Percentiles rank a stretch among this genome's conserved stretches.
Conservation (phyloP, 2,329 filamentous ascomycete genomes). For the Cercospora nicotianae region DNA sequence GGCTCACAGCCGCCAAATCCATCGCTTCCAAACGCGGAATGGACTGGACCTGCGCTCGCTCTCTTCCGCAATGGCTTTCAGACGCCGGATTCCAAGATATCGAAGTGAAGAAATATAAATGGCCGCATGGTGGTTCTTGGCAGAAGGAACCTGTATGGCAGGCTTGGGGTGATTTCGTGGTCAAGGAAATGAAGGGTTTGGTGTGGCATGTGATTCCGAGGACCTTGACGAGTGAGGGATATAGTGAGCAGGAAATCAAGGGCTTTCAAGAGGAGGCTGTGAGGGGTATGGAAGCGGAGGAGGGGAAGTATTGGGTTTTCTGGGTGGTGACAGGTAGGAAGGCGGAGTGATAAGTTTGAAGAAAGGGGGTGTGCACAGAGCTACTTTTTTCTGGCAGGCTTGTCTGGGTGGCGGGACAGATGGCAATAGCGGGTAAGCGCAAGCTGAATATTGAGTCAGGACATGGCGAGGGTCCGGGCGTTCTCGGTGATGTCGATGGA, state of each 20-base stretch:
- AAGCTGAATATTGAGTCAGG: too few relatives aligned
- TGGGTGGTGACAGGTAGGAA: constrained; percentile 20
- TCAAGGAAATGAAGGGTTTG: constrained; percentile 4
- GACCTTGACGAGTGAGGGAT: constrained; percentile 8
- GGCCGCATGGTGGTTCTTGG: constrained; percentile 18
- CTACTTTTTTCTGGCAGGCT: too few relatives aligned
- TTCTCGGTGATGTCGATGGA: too few relatives aligned
- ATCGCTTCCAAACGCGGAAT: constrained; percentile 5
- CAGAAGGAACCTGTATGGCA: constrained; percentile 11
- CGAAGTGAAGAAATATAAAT: constrained; percentile 21
- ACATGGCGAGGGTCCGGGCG: too few relatives aligned
- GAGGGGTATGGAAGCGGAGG: constrained; percentile 8
- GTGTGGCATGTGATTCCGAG: constrained; percentile 19
- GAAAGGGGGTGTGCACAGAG: too few relatives aligned
- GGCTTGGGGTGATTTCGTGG: constrained; percentile 21
- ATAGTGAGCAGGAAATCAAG: constrained; percentile 12
- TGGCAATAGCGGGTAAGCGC: too few relatives aligned
- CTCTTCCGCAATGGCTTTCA: constrained; percentile 19
- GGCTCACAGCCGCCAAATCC: constrained; percentile 17
- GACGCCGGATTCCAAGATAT: constrained; percentile 28
- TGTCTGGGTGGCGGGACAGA: too few relatives aligned
- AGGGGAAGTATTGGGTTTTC: constrained; percentile 21
- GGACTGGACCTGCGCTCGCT: not conserved
- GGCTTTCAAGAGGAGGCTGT: constrained; percentile 15
- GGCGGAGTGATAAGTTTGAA: not conserved